Percentiles rank a stretch among this genome's conserved stretches.
phyloP scores from a whole-genome alignment of 2,329 filamentous ascomycete genomes.

The Thielaviopsis punctulata region DNA sequence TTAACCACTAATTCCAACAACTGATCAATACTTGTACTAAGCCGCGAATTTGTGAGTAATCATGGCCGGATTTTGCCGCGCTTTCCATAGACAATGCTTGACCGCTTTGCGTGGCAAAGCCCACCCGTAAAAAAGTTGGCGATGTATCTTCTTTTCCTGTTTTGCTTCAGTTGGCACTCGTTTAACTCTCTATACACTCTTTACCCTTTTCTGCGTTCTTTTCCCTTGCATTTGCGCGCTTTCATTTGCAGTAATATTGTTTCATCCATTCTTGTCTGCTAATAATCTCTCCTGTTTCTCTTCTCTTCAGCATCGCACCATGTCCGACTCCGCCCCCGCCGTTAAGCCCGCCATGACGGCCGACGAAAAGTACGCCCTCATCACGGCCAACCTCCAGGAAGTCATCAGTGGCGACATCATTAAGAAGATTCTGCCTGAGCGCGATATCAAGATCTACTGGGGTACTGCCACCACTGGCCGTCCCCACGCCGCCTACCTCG shows the following conservation, averaged over 20 bases:
- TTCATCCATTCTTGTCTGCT: neutral
- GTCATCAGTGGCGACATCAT: slow-evolving; percentile 73
- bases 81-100: neutral
- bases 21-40: too few species aligned
- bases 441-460: slow-evolving; percentile 72
- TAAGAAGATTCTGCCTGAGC: slow-evolving; percentile 51
- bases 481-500: slow-evolving; percentile 80
- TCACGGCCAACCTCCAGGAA: slow-evolving; percentile 67
- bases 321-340: slow-evolving; percentile 12
- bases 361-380: slow-evolving; percentile 54
- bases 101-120: neutral
- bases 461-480: slow-evolving; percentile 73
- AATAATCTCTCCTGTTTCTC: neutral
- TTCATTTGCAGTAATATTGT: neutral
- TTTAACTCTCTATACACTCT: neutral
- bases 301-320: neutral
- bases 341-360: slow-evolving; percentile 20
- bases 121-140: neutral
- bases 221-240: neutral
- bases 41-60: neutral
- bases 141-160: neutral
- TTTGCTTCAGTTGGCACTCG: neutral
- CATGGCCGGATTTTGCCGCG: neutral
- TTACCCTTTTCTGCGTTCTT: neutral
- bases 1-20: neutral